A percentile compares a stretch with the other conserved stretches of the same genome.
Conservation (phyloP, 2,329 filamentous ascomycete genomes). For the Mollisia scopiformis region DNA sequence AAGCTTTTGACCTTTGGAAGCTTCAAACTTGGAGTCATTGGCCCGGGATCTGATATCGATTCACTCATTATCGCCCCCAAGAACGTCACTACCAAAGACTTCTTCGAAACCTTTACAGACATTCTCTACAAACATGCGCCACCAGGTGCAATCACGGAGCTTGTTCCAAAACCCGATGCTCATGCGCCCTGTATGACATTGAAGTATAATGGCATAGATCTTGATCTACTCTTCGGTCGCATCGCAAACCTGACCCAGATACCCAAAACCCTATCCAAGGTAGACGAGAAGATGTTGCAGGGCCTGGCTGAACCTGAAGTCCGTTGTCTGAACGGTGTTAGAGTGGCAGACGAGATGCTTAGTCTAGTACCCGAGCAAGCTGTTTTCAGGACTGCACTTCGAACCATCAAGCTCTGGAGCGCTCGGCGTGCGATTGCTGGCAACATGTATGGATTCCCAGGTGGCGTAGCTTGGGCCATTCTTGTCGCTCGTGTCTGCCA, state of each 20-base stretch:
- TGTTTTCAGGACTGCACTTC: constrained; percentile 85
- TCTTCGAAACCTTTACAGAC: constrained; percentile 86
- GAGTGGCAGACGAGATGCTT: constrained; percentile 92
- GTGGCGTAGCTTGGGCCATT: constrained; percentile 98
- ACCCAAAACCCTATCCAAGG: constrained; percentile 72
- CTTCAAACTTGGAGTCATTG: constrained; percentile 91
- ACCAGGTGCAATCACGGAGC: constrained; percentile 78
- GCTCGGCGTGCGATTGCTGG: constrained; percentile 91
- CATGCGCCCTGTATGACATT: constrained; percentile 98
- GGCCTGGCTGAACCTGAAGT: constrained; percentile 87
- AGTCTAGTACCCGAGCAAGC: constrained; percentile 85
- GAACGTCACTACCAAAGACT: constrained; percentile 86
- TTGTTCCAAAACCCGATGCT: constrained; percentile 84
- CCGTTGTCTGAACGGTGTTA: constrained; percentile 88
- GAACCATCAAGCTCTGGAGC: constrained; percentile 96
- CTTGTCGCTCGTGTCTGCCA: constrained; percentile 95
- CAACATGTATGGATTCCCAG: constrained; percentile 95
- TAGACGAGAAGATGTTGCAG: constrained; percentile 81
- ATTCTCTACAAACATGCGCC: constrained; percentile 77
- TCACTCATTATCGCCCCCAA: constrained; percentile 91
- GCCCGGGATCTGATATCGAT: constrained; percentile 96
- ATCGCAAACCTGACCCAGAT: constrained; percentile 72
- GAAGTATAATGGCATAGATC: constrained; percentile 86
- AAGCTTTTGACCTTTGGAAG: constrained; percentile 97
- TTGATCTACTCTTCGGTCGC: constrained; percentile 89